These are phyloP conservation scores for Cladosporium sp. DNA, from an alignment of 2,329 filamentous ascomycete genomes.

Conservation along the genomic window DNA sequence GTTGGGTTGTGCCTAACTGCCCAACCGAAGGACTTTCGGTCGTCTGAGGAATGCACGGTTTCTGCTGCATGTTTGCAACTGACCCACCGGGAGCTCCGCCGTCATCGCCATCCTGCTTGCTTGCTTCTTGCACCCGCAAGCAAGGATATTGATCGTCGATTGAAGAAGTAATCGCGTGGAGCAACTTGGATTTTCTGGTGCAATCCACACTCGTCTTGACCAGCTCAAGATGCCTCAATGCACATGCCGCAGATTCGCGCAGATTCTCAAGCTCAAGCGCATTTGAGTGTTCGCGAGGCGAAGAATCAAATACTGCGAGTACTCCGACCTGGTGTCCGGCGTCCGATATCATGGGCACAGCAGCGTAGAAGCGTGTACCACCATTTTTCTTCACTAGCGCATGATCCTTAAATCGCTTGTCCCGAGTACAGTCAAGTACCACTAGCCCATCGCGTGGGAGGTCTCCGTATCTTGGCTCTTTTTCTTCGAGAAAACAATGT, in stretches of 20 bases:
- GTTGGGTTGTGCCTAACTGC: not conserved
- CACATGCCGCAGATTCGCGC: slow-evolving; percentile 28
- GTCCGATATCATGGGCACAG: slow-evolving; percentile 30
- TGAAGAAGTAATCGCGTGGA: slow-evolving; percentile 18
- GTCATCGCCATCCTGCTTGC: not conserved
- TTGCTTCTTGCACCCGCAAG: slow-evolving; percentile 22
- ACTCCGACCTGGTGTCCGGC: slow-evolving; percentile 31
- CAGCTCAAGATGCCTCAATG: slow-evolving; percentile 33
- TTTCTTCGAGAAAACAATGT: not conserved
- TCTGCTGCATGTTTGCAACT: too few relatives aligned
- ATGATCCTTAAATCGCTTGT: slow-evolving; percentile 30
- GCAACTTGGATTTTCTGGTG: slow-evolving; percentile 18
- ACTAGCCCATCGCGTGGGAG: slow-evolving; percentile 19
- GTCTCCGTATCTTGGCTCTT: not conserved
- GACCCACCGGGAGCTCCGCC: not conserved
- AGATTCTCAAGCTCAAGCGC: slow-evolving; percentile 22
- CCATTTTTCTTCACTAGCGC: slow-evolving; percentile 26
- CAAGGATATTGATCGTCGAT: slow-evolving; percentile 20
- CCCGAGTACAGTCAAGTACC: slow-evolving; percentile 26
- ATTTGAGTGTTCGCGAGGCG: slow-evolving; percentile 20
- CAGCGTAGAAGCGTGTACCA: slow-evolving; percentile 30
- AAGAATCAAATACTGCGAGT: slow-evolving; percentile 29
- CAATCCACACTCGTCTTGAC: slow-evolving; percentile 31
- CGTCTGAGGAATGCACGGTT: too few relatives aligned
- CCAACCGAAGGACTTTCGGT: not conserved